Base-by-base conservation (phyloP, 2,329 filamentous ascomycete genomes). In the Capronia coronata region DNA sequence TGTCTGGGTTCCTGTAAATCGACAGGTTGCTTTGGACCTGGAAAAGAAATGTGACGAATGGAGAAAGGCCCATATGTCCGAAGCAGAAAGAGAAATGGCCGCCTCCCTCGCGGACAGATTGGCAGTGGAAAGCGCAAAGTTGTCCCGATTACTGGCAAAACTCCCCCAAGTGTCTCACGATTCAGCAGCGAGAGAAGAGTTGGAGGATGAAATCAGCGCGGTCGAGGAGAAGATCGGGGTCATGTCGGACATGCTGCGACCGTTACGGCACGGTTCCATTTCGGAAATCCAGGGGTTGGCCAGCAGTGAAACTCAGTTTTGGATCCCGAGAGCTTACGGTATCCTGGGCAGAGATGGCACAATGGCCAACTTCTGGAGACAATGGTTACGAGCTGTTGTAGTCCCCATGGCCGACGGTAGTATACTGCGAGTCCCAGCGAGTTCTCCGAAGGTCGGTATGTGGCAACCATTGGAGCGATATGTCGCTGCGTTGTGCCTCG, bases 391-490 rank as follows among this genome's bases (percentile, higher is more conserved):
- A 67, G 90, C 91, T 5, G 79, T 97, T 8, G 75, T 93, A n/a
- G 87, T 95, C 18, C 93, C 93, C 22, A 98, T 97, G 93, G 89
- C 83, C 1, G 89, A 94, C 64, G 88, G 91, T 16, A 82, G 77
- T 11, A 76, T 98, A 23, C 71, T 93, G 59, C 79, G 90, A 49
- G 82, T 98, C 6, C 88, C 93, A 5, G 76, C 87, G 8, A 94
- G 85, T 67, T 97, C 91, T 3, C 90, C 93, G 10, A 87, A 83
- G 62, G 82, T 95, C 57, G 93, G 93, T 38, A 82, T 89, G 64
- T 98, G 93, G 93, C 91, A 96, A 66, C 93, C 93, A 11, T 72
- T 98, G 52, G 93, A 98, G 71, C 83, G 90, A 64, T 98, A 97
- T 67, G 90, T 98, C 27, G 84, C 97, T 70, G 97, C 97, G 66